These are phyloP conservation scores for Trichoderma guizhouense DNA, from an alignment of 2,329 filamentous ascomycete genomes.

Conservation along the genomic window DNA sequence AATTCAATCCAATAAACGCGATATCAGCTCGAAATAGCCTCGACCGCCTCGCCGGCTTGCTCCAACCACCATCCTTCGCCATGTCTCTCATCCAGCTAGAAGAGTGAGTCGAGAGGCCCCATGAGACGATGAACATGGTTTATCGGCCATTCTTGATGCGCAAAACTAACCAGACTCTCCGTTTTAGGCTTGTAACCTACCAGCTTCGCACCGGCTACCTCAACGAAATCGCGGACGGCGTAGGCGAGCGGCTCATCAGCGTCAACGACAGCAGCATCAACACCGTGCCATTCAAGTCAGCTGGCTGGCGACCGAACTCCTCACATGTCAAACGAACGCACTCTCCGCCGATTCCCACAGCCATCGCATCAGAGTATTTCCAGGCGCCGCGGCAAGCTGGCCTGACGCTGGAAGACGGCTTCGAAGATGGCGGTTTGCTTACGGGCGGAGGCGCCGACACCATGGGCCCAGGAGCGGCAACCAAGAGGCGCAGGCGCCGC, in stretches of 20 bases:
- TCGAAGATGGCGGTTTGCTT: constrained; percentile 70
- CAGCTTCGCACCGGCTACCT: constrained; percentile 79
- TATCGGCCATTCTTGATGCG: background rate
- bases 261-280: constrained; percentile 77
- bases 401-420: constrained; percentile 65
- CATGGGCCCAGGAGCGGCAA: constrained; percentile 63
- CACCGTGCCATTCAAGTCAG: constrained; percentile 75
- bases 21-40: background rate
- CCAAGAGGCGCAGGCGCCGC: constrained; percentile 61
- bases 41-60: background rate
- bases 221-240: constrained; percentile 74
- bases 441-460: constrained; percentile 66
- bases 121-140: background rate
- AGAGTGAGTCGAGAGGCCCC: constrained; percentile 30
- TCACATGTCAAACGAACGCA: constrained; percentile 78
- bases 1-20: background rate
- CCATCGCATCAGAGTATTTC: constrained; percentile 80
- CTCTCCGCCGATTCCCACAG: constrained; percentile 81
- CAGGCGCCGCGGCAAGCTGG: constrained; percentile 63
- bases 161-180: constrained; percentile 21
- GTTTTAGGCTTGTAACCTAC: constrained; percentile 70
- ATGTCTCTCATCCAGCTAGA: constrained; percentile 41
- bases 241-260: constrained; percentile 79
- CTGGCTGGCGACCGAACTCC: constrained; percentile 73
- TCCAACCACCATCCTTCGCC: constrained; percentile 15